Conservation (phyloP, 1,284 basidiomycete species). For the Boletus sp. region DNA sequence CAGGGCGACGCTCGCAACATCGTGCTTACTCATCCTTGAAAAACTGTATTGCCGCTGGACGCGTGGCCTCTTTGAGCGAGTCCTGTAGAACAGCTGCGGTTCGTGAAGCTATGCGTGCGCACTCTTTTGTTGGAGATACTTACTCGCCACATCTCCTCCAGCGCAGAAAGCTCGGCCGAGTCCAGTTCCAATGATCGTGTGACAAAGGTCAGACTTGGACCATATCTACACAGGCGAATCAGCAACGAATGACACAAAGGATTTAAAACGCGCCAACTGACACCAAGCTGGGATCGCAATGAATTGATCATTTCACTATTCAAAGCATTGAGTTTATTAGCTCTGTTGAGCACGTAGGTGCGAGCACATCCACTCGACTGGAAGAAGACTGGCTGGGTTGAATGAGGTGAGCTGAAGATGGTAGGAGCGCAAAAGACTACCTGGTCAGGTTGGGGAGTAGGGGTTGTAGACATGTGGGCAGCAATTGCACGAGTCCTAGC, state of each 20-base stretch:
- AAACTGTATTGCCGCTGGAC: constrained; percentile 71
- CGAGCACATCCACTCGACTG: constrained; percentile 64
- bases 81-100: constrained; percentile 54
- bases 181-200: constrained; percentile 78
- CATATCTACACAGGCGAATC: constrained; percentile 60
- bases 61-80: constrained; percentile 49
- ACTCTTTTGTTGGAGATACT: constrained; percentile 30
- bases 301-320: constrained; percentile 80
- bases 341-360: constrained; percentile 79
- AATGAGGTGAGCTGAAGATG: constrained; percentile 3
- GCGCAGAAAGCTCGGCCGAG: constrained; percentile 87
- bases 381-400: constrained; percentile 62
- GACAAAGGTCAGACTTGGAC: constrained; percentile 70
- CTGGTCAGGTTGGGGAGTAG: constrained; percentile 24
- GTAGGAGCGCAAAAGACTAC: constrained; percentile 21
- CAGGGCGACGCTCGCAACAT: constrained; percentile 1
- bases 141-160: constrained; percentile 91
- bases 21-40: constrained; percentile 83
- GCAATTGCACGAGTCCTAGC: constrained; percentile 56
- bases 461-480: constrained; percentile 52
- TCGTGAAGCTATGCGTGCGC: constrained; percentile 17
- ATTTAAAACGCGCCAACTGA: constrained; percentile 32
- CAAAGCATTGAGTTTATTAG: constrained; percentile 84
- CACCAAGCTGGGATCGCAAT: constrained; percentile 74
- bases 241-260: constrained; percentile 9